A percentile compares a stretch with the other conserved stretches of the same genome.
These are phyloP conservation scores for Penicillium canescens DNA, from an alignment of 495 filamentous ascomycete species.

Conservation along the genomic window DNA sequence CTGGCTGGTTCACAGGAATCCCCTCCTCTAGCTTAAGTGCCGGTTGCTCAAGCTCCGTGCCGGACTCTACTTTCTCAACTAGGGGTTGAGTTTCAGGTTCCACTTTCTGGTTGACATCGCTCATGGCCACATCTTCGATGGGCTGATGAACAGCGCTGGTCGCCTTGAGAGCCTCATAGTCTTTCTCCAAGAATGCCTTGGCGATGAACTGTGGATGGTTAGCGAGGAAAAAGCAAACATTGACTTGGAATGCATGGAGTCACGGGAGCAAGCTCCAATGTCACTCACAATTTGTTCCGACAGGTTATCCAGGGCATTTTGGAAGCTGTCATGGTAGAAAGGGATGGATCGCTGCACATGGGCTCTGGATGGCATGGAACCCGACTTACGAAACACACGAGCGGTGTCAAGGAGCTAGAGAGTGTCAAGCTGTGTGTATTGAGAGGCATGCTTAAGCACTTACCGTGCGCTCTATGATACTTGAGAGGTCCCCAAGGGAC, in stretches of 20 bases:
- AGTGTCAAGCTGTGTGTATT: slow-evolving; percentile 18
- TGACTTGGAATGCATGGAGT: not conserved
- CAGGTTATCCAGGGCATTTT: slow-evolving; percentile 50
- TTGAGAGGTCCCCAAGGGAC: slow-evolving; percentile 42
- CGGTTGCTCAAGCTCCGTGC: slow-evolving; percentile 5
- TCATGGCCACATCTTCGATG: slow-evolving; percentile 35
- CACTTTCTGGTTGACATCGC: slow-evolving; percentile 20
- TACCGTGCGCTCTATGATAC: slow-evolving; percentile 49
- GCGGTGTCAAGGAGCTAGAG: slow-evolving; percentile 50
- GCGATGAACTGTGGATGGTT: slow-evolving; percentile 41
- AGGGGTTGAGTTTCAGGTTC: slow-evolving; percentile 15
- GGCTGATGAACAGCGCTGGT: slow-evolving; percentile 32
- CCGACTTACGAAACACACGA: slow-evolving; percentile 44
- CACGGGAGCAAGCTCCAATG: slow-evolving; percentile 1
- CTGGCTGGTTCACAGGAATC: slow-evolving; percentile 7
- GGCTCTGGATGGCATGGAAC: slow-evolving; percentile 35
- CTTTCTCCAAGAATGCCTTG: slow-evolving; percentile 46
- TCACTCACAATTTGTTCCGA: slow-evolving; percentile 53
- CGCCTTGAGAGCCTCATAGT: slow-evolving; percentile 42
- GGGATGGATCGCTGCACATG: slow-evolving; percentile 46
- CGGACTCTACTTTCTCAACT: slow-evolving; percentile 16
- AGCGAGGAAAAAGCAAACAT: slow-evolving; percentile 13
- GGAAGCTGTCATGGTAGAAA: slow-evolving; percentile 46
- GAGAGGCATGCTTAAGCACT: slow-evolving; percentile 5
- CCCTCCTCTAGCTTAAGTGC: slow-evolving; percentile 19